Evolutionary conservation across 2,329 filamentous ascomycete species (phyloP).

Genomic region (Monilinia aucupariae): DNA sequence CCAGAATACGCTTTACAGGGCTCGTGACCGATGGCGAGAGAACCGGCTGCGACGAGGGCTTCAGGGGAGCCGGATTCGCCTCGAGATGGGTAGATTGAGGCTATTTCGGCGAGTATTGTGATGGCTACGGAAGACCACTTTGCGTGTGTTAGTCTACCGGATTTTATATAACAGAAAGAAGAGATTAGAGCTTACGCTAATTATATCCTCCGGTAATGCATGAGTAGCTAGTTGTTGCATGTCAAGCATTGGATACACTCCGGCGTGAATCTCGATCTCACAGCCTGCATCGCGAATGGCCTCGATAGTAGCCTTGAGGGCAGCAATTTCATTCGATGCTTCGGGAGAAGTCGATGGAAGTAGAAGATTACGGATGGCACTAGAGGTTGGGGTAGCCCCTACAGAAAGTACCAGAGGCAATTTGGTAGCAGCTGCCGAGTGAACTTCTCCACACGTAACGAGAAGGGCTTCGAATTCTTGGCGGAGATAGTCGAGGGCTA

Average conservation of each 20-base stretch:
- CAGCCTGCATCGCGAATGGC: constrained; percentile 39
- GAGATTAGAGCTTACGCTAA: not conserved
- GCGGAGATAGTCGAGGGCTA: constrained; percentile 54
- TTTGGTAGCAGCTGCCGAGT: constrained; percentile 13
- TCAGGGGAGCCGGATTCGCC: constrained; percentile 48
- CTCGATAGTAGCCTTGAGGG: constrained; percentile 40
- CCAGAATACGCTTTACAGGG: constrained; percentile 65
- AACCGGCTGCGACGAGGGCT: constrained; percentile 63
- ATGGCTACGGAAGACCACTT: constrained; percentile 53
- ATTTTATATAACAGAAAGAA: not conserved
- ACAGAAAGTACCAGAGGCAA: constrained; percentile 54
- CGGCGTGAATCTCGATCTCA: constrained; percentile 65
- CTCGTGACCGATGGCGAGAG: constrained; percentile 66
- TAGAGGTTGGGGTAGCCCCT: constrained; percentile 71
- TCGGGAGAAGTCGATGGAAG: constrained; percentile 25
- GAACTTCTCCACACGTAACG: constrained; percentile 40
- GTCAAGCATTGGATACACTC: constrained; percentile 70
- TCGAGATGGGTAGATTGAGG: constrained; percentile 59
- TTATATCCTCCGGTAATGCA: constrained; percentile 43
- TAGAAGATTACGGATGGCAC: constrained; percentile 56
- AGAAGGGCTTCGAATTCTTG: constrained; percentile 54
- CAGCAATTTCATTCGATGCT: constrained; percentile 34
- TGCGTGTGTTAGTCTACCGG: constrained; percentile 23
- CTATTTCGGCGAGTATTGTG: constrained; percentile 66
- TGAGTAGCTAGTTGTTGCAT: constrained; percentile 74